Conservation (phyloP, 225 moss, liverwort and hornwort species). For the Bryoerythrophyllum caledonicum region DNA sequence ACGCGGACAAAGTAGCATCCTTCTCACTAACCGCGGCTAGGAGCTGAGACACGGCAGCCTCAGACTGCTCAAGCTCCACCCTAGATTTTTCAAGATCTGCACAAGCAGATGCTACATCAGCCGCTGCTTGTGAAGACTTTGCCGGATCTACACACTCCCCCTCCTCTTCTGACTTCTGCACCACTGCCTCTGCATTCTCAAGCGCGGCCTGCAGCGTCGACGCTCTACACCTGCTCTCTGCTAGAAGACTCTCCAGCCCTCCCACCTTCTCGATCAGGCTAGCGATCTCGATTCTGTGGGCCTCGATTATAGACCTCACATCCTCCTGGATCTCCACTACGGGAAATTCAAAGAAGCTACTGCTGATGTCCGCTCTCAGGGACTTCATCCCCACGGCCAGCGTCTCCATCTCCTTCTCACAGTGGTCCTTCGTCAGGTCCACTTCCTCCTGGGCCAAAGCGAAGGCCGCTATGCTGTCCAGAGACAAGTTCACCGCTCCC, state of each 20-base stretch:
- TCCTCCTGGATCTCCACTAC: constrained; percentile 49
- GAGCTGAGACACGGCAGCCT: constrained; percentile 59
- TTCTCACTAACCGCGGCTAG: constrained; percentile 52
- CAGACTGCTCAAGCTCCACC: constrained; percentile 62
- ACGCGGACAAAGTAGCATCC: constrained; percentile 37
- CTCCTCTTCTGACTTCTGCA: constrained; percentile 25
- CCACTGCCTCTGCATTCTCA: constrained; percentile 30
- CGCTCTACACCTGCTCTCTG: constrained; percentile 28
- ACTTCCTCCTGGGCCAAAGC: constrained; percentile 59
- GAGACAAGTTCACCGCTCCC: constrained; percentile 36
- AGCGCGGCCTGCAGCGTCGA: constrained; percentile 36
- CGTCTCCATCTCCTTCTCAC: constrained; percentile 57
- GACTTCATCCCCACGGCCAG: constrained; percentile 49
- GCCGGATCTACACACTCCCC: constrained; percentile 24
- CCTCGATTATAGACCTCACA: constrained; percentile 40
- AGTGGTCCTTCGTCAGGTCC: constrained; percentile 39
- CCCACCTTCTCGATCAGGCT: constrained; percentile 31
- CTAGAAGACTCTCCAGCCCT: constrained; percentile 37
- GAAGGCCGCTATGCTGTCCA: constrained; percentile 49
- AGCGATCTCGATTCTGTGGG: constrained; percentile 41
- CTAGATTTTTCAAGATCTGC: constrained; percentile 41
- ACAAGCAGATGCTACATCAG: constrained; percentile 45
- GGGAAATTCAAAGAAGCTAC: constrained; percentile 56
- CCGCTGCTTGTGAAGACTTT: constrained; percentile 41
- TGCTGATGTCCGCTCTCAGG: constrained; percentile 47